Evolutionary conservation across 768 basidiomycete species (phyloP).

Genomic region (Rhizopogon vulgaris): DNA sequence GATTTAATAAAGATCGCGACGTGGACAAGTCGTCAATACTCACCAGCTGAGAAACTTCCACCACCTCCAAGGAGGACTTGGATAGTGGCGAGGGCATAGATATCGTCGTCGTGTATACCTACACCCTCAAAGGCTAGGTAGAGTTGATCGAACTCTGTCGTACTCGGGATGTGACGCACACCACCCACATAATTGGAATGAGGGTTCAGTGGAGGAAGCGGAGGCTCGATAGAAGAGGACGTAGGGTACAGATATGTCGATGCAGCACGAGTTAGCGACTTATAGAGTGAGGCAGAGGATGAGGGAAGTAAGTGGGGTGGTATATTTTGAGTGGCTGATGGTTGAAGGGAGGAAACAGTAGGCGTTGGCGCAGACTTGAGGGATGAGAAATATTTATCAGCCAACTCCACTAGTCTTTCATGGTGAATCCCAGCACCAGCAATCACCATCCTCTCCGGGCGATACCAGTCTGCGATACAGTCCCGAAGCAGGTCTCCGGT

Average conservation of each 20-base stretch:
- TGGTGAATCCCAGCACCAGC: slow-evolving; percentile 93
- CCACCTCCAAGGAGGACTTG: slow-evolving; percentile 95
- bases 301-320: slow-evolving; percentile 57
- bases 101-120: slow-evolving; percentile 85
- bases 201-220: slow-evolving; percentile 10
- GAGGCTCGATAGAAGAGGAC: slow-evolving; percentile 10
- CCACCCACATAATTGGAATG: slow-evolving; percentile 80
- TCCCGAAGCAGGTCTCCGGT: slow-evolving; percentile 53
- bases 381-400: slow-evolving; percentile 78
- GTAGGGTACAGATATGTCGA: slow-evolving; percentile 60
- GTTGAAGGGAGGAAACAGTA: slow-evolving; percentile 17
- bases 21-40: slow-evolving; percentile 7
- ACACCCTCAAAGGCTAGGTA: slow-evolving; percentile 91
- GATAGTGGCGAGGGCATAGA: slow-evolving; percentile 89
- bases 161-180: slow-evolving; percentile 58
- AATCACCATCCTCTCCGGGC: slow-evolving; percentile 91
- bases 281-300: slow-evolving; percentile 48
- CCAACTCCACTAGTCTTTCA: slow-evolving; percentile 79
- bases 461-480: slow-evolving; percentile 77
- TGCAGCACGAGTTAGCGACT: slow-evolving; percentile 71
- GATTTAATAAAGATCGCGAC: slow-evolving; percentile 4
- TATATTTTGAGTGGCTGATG: slow-evolving; percentile 28
- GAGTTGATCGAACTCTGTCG: slow-evolving; percentile 82
- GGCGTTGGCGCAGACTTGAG: slow-evolving; percentile 35
- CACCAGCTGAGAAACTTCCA: slow-evolving; percentile 91